Conservation (phyloP, 2,329 filamentous ascomycete species). For the Epichloe gansuensis region DNA sequence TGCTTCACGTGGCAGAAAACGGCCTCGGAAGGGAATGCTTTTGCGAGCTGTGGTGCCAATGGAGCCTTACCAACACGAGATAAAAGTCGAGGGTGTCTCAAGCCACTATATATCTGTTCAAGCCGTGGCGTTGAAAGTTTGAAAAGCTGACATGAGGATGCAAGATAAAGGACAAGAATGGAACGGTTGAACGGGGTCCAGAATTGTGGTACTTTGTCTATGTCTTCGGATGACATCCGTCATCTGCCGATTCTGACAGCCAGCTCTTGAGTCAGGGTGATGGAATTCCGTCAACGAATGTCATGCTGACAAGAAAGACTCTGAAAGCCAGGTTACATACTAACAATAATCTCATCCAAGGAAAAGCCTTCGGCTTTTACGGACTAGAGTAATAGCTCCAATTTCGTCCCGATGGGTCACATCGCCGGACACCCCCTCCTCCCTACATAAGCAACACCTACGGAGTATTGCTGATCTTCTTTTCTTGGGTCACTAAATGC, state of each 20-base stretch:
- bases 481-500: too few species aligned
- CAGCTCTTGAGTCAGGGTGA: not conserved
- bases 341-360: not conserved
- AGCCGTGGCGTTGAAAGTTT: not conserved
- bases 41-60: not conserved
- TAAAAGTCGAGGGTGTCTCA: slow-evolving; percentile 2
- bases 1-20: not conserved
- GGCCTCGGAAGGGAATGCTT: not conserved
- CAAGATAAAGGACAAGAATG: not conserved
- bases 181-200: not conserved
- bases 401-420: not conserved
- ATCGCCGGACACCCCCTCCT: not conserved
- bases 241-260: slow-evolving; percentile 1
- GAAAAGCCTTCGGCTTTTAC: not conserved
- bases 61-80: not conserved
- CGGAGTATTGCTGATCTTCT: too few species aligned
- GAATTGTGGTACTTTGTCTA: not conserved
- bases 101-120: slow-evolving; percentile 6
- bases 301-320: slow-evolving; percentile 1
- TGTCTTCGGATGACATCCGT: not conserved
- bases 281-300: not conserved
- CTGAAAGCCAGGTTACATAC: not conserved
- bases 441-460: not conserved
- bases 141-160: not conserved
- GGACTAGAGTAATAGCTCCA: not conserved